Evolutionary conservation across 164 flowering plant genomes (phyloP).

Genomic region (Umbilicus rupestris): DNA sequence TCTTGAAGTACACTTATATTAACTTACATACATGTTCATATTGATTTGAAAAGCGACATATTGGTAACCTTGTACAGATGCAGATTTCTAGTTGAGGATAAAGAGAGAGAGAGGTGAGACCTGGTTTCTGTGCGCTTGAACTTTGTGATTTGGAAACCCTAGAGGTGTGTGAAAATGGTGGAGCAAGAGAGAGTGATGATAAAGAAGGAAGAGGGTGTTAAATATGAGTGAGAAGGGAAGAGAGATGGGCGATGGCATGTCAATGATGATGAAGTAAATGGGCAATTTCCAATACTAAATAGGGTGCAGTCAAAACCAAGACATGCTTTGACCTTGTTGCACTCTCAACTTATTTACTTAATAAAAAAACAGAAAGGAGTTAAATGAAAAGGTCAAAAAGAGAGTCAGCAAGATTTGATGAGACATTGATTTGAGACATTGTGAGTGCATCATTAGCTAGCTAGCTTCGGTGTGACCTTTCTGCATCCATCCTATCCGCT

Average conservation of each 20-base stretch:
- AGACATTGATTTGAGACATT: constrained; percentile 4
- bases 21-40: background rate
- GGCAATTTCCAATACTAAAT: background rate
- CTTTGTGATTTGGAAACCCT: constrained; percentile 1
- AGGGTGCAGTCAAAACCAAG: constrained; percentile 2
- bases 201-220: background rate
- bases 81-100: too few species aligned
- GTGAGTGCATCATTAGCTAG: background rate
- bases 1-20: background rate
- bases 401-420: too few species aligned
- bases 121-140: background rate
- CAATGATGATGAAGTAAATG: constrained; percentile 5
- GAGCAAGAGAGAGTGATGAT: background rate
- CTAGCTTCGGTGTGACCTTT: background rate
- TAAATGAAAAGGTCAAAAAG: background rate
- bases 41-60: background rate
- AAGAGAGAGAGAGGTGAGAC: background rate
- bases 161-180: background rate
- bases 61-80: background rate
- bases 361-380: background rate
- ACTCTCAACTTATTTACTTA: background rate
- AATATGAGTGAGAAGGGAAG: constrained; percentile 3
- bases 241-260: background rate
- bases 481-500: background rate
- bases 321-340: constrained; percentile 3